Evolutionary conservation across 2,329 filamentous ascomycete species (phyloP), one percentile per base, ranked within the genome.

Genomic region (Neofusicoccum laricinum): DNA sequence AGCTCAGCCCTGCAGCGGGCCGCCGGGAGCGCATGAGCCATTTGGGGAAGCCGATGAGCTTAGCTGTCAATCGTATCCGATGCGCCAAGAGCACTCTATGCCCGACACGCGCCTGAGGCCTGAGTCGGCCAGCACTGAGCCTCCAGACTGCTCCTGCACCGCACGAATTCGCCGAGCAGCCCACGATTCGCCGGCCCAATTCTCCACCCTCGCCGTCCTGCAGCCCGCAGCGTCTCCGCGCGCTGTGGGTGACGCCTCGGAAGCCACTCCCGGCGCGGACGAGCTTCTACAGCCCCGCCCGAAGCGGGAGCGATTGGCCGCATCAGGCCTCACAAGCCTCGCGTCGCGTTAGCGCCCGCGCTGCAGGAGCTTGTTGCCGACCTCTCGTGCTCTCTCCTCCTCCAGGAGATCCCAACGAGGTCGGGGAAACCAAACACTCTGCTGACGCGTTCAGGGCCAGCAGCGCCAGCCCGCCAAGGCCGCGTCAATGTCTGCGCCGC

Each of bases 381-480:
- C 12, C 8, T 25, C 21, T n/a, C n/a, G 49, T 17, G n/a, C 15
- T n/a, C n/a, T n/a, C n/a, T n/a, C n/a, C n/a, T 30, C 25, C 25
- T 30, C 25, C 25, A 30, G 25, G 25, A 30, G 25, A 30, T 30
- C 25, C 25, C 25, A 30, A 7, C 25, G 32, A 17, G 49, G 21
- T 38, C 40, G 10, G 10, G 5, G 4, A 2, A 14, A 15, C 19
- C 10, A 19, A 19, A 19, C 25, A 7, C 11, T 4, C 36, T 45
- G 55, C 55, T 59, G 55, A 59, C 55, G 55, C 55, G 55, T 46
- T 46, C 55, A 34, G 55, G 55, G n/a, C 34, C 25, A 3, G 40
- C 53, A 32, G 21, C 40, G 53, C 40, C 40, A 32, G 19, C 14
- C 2, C 21, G 55, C 55, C 55, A 59, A 59, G 55, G 55, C 55